Evolutionary conservation across 352 stramenopile genomes (phyloP).

Genomic region (Pythium scleroteichum): DNA sequence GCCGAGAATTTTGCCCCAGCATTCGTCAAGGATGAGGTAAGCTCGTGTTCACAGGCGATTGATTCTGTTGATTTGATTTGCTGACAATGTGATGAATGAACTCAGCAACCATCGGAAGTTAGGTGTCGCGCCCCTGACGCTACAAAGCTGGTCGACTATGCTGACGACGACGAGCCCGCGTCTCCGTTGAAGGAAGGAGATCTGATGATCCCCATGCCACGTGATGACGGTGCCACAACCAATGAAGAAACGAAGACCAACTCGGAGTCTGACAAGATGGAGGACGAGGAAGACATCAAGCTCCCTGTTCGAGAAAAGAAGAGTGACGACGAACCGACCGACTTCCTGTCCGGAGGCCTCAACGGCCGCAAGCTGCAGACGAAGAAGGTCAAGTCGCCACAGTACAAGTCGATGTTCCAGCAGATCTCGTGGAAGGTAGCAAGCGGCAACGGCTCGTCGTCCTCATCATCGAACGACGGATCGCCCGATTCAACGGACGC

Average conservation of each 20-base stretch:
- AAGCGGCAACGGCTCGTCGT: conserved; percentile 7
- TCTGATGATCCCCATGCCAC: conserved; percentile 29
- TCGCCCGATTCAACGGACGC: conserved; percentile 26
- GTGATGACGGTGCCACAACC: conserved; percentile 3
- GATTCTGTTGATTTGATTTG: too few relatives aligned
- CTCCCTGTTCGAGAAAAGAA: conserved; percentile 60
- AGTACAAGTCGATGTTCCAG: conserved; percentile 80
- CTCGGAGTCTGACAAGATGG: not conserved
- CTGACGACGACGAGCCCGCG: conserved; percentile 56
- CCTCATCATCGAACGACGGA: conserved; percentile 27
- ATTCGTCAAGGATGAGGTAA: conserved; percentile 52
- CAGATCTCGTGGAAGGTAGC: conserved; percentile 68
- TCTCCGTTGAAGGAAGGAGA: conserved; percentile 39
- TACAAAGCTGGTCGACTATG: conserved; percentile 72
- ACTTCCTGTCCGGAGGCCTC: conserved; percentile 51
- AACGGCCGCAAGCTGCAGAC: conserved; percentile 37
- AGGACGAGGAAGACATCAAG: conserved; percentile 42
- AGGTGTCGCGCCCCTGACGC: conserved; percentile 40
- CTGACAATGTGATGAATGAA: not conserved
- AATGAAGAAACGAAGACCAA: conserved; percentile 6
- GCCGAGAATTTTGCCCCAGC: conserved; percentile 35
- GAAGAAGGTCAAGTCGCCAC: conserved; percentile 59
- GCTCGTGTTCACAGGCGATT: too few relatives aligned
- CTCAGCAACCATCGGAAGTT: conserved; percentile 47
- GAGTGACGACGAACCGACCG: conserved; percentile 46